A percentile compares a stretch with the other conserved stretches of the same genome.
Conservation (phyloP, 2,329 filamentous ascomycete genomes). For the Ophiobolus disseminans region DNA sequence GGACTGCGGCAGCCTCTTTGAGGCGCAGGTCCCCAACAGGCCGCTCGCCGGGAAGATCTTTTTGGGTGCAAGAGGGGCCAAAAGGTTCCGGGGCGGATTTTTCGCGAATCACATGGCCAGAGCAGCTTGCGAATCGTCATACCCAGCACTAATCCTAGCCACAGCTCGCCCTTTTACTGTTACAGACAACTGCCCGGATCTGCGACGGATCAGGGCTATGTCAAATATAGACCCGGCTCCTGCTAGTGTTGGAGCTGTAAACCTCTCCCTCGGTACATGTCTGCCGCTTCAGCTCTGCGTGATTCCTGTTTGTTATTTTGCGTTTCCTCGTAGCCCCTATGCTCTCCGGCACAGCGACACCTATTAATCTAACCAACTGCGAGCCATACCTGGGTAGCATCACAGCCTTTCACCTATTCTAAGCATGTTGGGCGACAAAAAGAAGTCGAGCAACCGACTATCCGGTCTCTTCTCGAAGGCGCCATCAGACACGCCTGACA, state of each 20-base stretch:
- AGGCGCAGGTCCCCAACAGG: conserved; percentile 24
- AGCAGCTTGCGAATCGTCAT: conserved; percentile 14
- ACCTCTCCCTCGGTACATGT: conserved; percentile 18
- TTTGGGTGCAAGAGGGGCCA: conserved; percentile 4
- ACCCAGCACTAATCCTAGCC: conserved; percentile 2
- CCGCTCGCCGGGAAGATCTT: conserved; percentile 7
- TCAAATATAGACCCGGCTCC: conserved; percentile 34
- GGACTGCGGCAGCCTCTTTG: conserved; percentile 14
- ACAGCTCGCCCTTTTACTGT: conserved; percentile 21
- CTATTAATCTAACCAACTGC: too few relatives aligned
- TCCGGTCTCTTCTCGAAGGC: conserved; percentile 43
- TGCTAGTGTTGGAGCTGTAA: conserved; percentile 23
- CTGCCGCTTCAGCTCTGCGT: conserved; percentile 12
- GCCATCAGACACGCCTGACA: conserved; percentile 25
- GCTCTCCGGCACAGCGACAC: conserved; percentile 13
- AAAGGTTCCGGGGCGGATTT: background rate
- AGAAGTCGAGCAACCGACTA: conserved; percentile 41
- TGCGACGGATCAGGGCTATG: conserved; percentile 29
- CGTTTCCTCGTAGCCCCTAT: conserved; percentile 19
- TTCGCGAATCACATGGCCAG: background rate
- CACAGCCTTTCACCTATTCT: background rate
- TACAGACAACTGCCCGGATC: conserved; percentile 25
- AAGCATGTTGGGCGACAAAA: conserved; percentile 37
- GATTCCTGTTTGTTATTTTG: conserved; percentile 29
- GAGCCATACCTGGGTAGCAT: too few relatives aligned